Evolutionary conservation across 164 flowering plant genomes (phyloP), one percentile per base, ranked within the genome.

Genomic region (Chimonanthus praecox): DNA sequence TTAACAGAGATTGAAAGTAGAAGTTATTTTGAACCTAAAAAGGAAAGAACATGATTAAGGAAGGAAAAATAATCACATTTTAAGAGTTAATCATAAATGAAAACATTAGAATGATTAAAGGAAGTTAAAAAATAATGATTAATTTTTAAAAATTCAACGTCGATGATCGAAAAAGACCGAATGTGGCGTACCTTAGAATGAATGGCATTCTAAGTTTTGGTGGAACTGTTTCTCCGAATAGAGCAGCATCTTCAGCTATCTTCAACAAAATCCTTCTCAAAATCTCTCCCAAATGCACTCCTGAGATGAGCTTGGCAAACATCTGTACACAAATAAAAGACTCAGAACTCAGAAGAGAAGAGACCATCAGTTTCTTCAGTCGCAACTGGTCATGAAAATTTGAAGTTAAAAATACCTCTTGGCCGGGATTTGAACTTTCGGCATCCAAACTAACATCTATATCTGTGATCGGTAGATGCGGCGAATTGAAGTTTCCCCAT

Each of bases 211-310:
- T 47, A 20, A 89, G 88, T 77, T 84, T 88, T 7, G 81, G 72
- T 13, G 92, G 92, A 46, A 88, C 78, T 47, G 5, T 54, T 0
- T 88, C 84, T 20, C 96, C 93, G 76, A 88, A 89, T n/a, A 90
- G 71, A 11, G 77, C 80, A 7, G 89, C 73, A 80, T 87, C 89
- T 71, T 83, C 73, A 7, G 90, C 90, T 85, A 89, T 84, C 73
- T 79, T 88, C 68, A 83, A 71, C 68, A 92, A 63, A 1, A 86
- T 86, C 73, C 83, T 83, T 77, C 90, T 80, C 49, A 88, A 90
- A 71, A 87, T 86, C 68, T 92, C 97, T 70, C 94, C 93, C 74
- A 90, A 72, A 69, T 88, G 85, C 82, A 79, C 84, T 62, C 92
- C 92, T 46, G 93, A 87, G 43, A 85, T 71, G 18, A 90, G 80